A percentile compares a stretch with the other conserved stretches of the same genome.
These are phyloP conservation scores for Wolfiporia cocos DNA, from an alignment of 1,284 basidiomycete genomes.

Conservation along the genomic window DNA sequence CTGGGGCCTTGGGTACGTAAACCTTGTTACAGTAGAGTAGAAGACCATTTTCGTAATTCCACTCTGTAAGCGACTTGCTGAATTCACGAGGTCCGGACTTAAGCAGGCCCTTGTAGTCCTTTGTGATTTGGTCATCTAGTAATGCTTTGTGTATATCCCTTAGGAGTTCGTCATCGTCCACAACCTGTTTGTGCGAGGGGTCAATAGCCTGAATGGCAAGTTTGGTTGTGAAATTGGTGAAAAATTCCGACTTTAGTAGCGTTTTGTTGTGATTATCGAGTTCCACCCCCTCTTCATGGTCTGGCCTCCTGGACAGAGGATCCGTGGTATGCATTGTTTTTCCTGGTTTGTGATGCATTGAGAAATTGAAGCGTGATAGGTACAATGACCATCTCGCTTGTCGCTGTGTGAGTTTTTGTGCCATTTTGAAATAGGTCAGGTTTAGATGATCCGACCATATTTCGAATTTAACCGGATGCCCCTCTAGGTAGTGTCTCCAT, in stretches of 20 bases:
- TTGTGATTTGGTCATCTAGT: background rate
- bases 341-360: conserved; percentile 29
- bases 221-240: no score
- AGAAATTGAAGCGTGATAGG: conserved; percentile 29
- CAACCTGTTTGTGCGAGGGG: background rate
- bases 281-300: conserved; percentile 10
- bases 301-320: conserved; percentile 8
- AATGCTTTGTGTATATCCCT: background rate
- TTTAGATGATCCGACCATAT: conserved; percentile 36
- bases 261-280: conserved; percentile 7
- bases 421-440: conserved; percentile 29
- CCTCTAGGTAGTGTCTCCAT: conserved; percentile 19
- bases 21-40: conserved; percentile 23
- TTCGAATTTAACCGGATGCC: conserved; percentile 24
- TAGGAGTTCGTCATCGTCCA: background rate
- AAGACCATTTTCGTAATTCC: conserved; percentile 15
- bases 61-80: background rate
- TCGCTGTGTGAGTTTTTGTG: conserved; percentile 27
- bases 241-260: conserved; percentile 9
- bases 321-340: conserved; percentile 6
- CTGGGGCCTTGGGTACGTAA: conserved; percentile 20
- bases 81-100: background rate
- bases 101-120: background rate
- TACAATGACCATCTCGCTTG: conserved; percentile 33
- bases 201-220: background rate